phyloP scores from a whole-genome alignment of 257 asterid genomes.

The Solanum pimpinellifolium region DNA sequence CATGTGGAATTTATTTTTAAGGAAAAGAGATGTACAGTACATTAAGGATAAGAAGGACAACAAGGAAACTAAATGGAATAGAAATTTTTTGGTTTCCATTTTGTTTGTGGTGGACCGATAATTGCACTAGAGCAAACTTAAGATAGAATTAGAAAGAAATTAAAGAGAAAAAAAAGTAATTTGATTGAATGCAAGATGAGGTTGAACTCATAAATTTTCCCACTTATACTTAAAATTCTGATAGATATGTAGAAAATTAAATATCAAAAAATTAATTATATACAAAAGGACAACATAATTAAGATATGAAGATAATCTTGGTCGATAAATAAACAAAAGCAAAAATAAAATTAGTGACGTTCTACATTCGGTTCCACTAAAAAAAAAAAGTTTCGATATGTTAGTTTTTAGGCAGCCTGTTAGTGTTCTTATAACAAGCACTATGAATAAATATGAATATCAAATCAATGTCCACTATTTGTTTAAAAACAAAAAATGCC shows the following conservation, averaged over 20 bases:
- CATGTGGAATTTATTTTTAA: neutral
- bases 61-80: neutral
- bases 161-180: neutral
- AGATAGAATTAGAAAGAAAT: neutral
- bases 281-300: neutral
- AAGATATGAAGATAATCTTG: neutral
- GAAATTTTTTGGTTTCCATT: neutral
- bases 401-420: conserved; percentile 17
- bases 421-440: neutral
- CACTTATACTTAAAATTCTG: neutral
- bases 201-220: neutral
- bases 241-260: neutral
- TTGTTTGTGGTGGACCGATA: neutral
- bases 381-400: neutral
- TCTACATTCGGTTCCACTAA: conserved; percentile 12
- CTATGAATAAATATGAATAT: conserved; percentile 5
- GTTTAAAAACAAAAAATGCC: neutral
- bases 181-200: conserved; percentile 4
- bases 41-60: neutral
- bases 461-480: conserved; percentile 15
- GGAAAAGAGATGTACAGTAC: neutral
- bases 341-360: conserved; percentile 8
- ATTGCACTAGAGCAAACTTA: neutral
- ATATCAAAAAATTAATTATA: neutral
- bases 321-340: neutral